Conservation (phyloP, 2,329 filamentous ascomycete species). For the Elsinoe fawcettii region DNA sequence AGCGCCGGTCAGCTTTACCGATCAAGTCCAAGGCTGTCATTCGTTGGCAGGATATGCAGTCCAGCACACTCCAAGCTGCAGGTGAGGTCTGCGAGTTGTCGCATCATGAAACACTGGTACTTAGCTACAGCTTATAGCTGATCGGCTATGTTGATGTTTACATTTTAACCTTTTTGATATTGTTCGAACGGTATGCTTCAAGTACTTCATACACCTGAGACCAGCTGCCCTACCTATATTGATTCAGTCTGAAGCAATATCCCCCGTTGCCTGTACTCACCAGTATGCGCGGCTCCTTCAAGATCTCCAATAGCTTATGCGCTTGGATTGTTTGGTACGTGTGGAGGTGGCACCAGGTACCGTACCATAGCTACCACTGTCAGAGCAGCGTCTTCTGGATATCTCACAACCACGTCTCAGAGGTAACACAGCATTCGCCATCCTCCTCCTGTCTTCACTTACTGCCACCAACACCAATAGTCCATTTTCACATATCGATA, state of each 20-base stretch:
- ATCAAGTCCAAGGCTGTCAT: neutral
- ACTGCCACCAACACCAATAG: too few species aligned
- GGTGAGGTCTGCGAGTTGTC: neutral
- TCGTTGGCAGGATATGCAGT: neutral
- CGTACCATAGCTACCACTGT: neutral
- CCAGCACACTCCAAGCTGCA: neutral
- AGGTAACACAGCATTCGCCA: neutral
- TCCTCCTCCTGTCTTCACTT: neutral
- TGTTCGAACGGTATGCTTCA: neutral
- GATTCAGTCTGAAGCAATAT: constrained; percentile 11
- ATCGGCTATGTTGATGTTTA: neutral
- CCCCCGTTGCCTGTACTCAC: constrained; percentile 1
- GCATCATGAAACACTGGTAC: constrained; percentile 7
- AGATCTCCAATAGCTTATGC: neutral
- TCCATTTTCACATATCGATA: neutral
- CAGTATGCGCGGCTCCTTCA: neutral
- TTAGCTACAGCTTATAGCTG: constrained; percentile 3
- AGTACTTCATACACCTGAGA: neutral
- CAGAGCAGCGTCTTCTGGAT: neutral
- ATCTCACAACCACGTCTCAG: neutral
- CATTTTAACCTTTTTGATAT: constrained; percentile 2
- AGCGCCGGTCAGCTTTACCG: constrained; percentile 12
- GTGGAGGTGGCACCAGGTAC: constrained; percentile 7
- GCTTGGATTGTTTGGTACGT: constrained; percentile 4
- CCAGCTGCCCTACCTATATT: neutral